phyloP scores from a whole-genome alignment of 495 filamentous ascomycete species.

The Hypoxylon fragiforme region DNA sequence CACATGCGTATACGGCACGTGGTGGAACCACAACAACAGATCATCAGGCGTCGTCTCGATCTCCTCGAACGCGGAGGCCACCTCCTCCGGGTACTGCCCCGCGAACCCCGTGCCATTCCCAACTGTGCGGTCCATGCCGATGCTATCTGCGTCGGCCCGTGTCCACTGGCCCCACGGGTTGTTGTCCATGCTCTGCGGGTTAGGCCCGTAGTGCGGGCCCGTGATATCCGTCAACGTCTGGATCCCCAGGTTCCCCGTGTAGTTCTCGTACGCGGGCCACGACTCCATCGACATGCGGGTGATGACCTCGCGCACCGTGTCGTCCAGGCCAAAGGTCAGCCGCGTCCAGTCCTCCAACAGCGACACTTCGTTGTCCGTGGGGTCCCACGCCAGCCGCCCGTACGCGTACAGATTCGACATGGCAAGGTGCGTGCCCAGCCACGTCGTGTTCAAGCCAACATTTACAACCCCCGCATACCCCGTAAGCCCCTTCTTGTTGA shows the following conservation, averaged over 20 bases:
- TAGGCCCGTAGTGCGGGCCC: slow-evolving; percentile 68
- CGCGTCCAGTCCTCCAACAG: slow-evolving; percentile 67
- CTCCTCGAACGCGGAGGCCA: slow-evolving; percentile 60
- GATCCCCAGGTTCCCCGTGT: slow-evolving; percentile 70
- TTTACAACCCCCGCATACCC: slow-evolving; percentile 72
- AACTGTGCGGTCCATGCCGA: slow-evolving; percentile 76
- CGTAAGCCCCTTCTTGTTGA: slow-evolving; percentile 56
- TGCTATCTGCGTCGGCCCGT: slow-evolving; percentile 57
- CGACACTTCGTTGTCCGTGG: slow-evolving; percentile 43
- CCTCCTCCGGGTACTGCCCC: slow-evolving; percentile 66
- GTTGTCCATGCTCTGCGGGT: slow-evolving; percentile 65
- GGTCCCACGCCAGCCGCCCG: slow-evolving; percentile 67
- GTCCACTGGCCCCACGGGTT: slow-evolving; percentile 79
- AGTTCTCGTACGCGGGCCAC: slow-evolving; percentile 72
- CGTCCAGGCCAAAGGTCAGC: slow-evolving; percentile 63
- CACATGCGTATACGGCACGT: slow-evolving; percentile 67
- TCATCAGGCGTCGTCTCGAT: slow-evolving; percentile 69
- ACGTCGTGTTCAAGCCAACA: slow-evolving; percentile 67
- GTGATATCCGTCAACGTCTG: slow-evolving; percentile 72
- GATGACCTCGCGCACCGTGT: slow-evolving; percentile 58
- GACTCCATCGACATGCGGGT: slow-evolving; percentile 68
- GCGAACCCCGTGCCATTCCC: slow-evolving; percentile 65
- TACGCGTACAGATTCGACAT: slow-evolving; percentile 77
- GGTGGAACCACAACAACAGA: slow-evolving; percentile 75
- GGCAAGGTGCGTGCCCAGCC: slow-evolving; percentile 68